Evolutionary conservation across 345 rosid species (phyloP).

Genomic region (Luvunga scandens): DNA sequence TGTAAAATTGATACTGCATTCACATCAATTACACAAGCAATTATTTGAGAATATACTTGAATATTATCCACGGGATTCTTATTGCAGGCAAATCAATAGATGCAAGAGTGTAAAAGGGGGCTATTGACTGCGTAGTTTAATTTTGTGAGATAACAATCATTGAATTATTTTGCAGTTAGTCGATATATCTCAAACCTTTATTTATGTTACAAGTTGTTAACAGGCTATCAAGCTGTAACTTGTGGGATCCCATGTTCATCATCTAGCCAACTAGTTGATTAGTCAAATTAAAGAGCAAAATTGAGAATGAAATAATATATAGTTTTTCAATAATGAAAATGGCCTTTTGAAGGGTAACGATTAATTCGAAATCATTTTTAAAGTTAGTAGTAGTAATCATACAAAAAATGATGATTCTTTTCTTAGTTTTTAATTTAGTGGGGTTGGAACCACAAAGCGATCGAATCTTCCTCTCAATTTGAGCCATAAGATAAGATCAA

Average conservation of each 20-base stretch:
- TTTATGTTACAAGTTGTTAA: neutral
- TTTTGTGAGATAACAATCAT: too few species aligned
- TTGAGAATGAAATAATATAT: neutral
- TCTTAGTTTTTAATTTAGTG: neutral
- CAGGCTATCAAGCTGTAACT: neutral
- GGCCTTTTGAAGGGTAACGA: neutral
- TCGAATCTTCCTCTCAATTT: constrained; percentile 5
- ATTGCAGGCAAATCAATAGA: neutral
- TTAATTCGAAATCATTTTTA: neutral
- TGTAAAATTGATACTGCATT: neutral
- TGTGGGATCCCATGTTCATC: neutral
- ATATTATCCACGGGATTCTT: neutral
- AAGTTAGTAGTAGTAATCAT: neutral
- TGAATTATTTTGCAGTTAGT: neutral
- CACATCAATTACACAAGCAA: neutral
- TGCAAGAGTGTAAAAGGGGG: neutral
- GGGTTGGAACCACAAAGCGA: neutral
- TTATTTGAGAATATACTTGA: neutral
- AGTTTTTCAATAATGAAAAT: neutral
- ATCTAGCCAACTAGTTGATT: neutral
- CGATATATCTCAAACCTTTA: neutral
- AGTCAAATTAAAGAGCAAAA: neutral
- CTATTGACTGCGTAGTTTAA: neutral
- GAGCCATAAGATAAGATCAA: constrained; percentile 22
- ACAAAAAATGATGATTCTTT: neutral